A percentile compares a stretch with the other conserved stretches of the same genome.
Evolutionary conservation across 192 early-diverging fungal species (phyloP).

Genomic region (Gaertneriomyces semiglobifer): DNA sequence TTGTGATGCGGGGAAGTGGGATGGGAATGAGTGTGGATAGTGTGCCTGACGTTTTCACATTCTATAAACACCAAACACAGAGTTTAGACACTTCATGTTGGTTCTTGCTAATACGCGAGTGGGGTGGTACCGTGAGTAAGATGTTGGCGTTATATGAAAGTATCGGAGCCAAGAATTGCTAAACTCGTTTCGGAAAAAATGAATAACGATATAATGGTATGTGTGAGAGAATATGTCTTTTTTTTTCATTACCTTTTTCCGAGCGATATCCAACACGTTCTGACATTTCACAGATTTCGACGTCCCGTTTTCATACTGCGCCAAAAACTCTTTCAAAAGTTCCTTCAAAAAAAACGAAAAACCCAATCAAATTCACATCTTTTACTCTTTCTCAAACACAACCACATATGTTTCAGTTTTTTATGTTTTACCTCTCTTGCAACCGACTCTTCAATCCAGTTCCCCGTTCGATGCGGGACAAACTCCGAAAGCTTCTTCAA

Average conservation of each 20-base stretch:
- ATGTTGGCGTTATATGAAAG: conserved; percentile 30
- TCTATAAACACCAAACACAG: conserved; percentile 20
- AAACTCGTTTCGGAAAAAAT: too few relatives aligned
- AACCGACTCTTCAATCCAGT: conserved; percentile 48
- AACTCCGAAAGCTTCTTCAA: conserved; percentile 6
- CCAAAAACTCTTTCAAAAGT: conserved; percentile 34
- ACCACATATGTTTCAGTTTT: not conserved
- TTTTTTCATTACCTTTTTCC: conserved; percentile 9
- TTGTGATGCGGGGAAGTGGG: conserved; percentile 24
- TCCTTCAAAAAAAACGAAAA: too few relatives aligned
- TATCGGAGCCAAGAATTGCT: conserved; percentile 6
- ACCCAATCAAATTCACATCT: not conserved
- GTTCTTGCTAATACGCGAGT: too few relatives aligned
- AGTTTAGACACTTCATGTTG: too few relatives aligned
- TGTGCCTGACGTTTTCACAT: conserved; percentile 25
- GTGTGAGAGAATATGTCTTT: not conserved
- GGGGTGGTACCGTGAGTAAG: conserved; percentile 44
- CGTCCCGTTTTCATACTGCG: conserved; percentile 24
- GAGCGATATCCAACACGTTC: conserved; percentile 22
- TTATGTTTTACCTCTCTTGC: conserved; percentile 31
- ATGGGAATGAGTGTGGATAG: conserved; percentile 35
- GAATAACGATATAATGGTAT: too few relatives aligned
- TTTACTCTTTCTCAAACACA: too few relatives aligned
- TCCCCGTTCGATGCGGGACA: conserved; percentile 33
- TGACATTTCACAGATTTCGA: conserved; percentile 23